Conservation (phyloP, 1,284 basidiomycete species). For the Ceraceosorus bombacis region DNA sequence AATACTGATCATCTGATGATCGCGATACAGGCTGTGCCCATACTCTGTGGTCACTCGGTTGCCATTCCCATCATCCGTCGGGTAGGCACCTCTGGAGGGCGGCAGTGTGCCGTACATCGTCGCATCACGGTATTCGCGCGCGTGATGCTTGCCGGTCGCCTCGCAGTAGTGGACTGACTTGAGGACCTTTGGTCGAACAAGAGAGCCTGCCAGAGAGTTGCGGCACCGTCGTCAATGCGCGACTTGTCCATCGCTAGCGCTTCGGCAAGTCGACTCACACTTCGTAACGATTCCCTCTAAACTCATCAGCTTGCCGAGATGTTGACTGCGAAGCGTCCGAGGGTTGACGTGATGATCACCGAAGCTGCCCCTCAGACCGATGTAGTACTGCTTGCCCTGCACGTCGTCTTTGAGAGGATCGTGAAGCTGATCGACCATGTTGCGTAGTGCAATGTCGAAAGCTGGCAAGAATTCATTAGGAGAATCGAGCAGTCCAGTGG, state of each 20-base stretch:
- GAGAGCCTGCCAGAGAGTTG: slow-evolving; percentile 56
- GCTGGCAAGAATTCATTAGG: slow-evolving; percentile 86
- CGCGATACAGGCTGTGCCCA: slow-evolving; percentile 82
- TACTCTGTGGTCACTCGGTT: slow-evolving; percentile 83
- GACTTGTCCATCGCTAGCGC: too few species aligned
- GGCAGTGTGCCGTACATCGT: slow-evolving; percentile 70
- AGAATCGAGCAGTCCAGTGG: slow-evolving; percentile 63
- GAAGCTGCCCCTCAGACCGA: slow-evolving; percentile 97
- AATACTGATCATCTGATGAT: slow-evolving; percentile 94
- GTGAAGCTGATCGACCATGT: slow-evolving; percentile 67
- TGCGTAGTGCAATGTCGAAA: slow-evolving; percentile 74
- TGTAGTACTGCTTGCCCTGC: slow-evolving; percentile 60
- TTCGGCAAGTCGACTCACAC: slow-evolving; percentile 53
- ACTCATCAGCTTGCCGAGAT: slow-evolving; percentile 92
- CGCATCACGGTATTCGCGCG: slow-evolving; percentile 85
- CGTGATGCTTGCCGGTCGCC: slow-evolving; percentile 73
- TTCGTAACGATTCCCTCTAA: slow-evolving; percentile 97
- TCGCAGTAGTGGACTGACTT: slow-evolving; percentile 93
- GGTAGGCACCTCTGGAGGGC: slow-evolving; percentile 53
- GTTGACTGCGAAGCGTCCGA: slow-evolving; percentile 74
- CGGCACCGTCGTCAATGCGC: not conserved
- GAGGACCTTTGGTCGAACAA: slow-evolving; percentile 97
- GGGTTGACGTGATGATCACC: slow-evolving; percentile 98
- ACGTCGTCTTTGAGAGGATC: slow-evolving; percentile 78
- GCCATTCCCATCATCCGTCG: slow-evolving; percentile 84